Evolutionary conservation across 1,284 basidiomycete species (phyloP).

Genomic region (Stereum hirsutum): DNA sequence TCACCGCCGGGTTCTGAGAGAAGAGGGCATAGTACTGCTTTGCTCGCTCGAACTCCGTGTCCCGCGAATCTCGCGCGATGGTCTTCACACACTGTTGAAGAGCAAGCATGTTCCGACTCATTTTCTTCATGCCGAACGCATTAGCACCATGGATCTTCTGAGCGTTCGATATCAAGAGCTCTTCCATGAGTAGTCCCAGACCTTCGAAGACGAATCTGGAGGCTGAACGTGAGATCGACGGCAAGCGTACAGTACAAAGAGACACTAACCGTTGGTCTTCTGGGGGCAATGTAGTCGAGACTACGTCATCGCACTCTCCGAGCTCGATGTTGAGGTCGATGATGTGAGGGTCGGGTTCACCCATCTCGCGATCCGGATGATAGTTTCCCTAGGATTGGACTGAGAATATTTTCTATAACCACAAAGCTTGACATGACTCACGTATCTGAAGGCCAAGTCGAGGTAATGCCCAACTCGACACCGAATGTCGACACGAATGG

Average conservation of each 20-base stretch:
- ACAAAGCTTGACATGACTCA: constrained; percentile 22
- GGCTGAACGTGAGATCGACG: constrained; percentile 1
- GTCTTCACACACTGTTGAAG: constrained; percentile 90
- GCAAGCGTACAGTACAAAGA: background rate
- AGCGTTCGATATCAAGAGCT: constrained; percentile 72
- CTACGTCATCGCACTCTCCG: constrained; percentile 67
- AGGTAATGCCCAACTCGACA: constrained; percentile 82
- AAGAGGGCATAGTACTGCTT: constrained; percentile 82
- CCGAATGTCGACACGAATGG: constrained; percentile 83
- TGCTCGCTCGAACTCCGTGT: constrained; percentile 67
- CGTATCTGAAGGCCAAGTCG: constrained; percentile 68
- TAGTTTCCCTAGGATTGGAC: constrained; percentile 68
- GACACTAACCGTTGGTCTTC: constrained; percentile 56
- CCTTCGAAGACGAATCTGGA: constrained; percentile 82
- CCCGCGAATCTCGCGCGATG: constrained; percentile 50
- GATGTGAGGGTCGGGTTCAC: constrained; percentile 87
- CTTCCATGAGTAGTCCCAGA: constrained; percentile 81
- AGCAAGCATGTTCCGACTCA: constrained; percentile 84
- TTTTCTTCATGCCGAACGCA: constrained; percentile 77
- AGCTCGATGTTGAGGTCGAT: constrained; percentile 84
- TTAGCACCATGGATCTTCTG: constrained; percentile 69
- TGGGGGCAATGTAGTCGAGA: constrained; percentile 50
- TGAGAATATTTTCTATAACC: background rate
- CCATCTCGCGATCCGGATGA: constrained; percentile 69
- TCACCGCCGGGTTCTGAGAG: constrained; percentile 62